Conservation (phyloP, 2,329 filamentous ascomycete genomes). For the Cercospora sp. region DNA sequence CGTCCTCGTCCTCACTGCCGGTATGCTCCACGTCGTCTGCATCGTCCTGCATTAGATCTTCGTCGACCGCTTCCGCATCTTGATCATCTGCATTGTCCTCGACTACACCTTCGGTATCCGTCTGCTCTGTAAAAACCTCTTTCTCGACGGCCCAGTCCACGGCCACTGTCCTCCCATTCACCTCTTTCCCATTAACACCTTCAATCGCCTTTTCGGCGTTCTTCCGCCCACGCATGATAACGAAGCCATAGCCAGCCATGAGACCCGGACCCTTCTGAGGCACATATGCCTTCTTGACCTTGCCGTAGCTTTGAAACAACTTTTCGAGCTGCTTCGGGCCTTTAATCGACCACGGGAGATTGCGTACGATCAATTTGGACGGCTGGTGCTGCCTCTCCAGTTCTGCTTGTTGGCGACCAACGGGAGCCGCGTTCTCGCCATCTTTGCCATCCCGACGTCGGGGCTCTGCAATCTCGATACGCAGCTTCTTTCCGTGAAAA, state of each 20-base stretch:
- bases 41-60: constrained; percentile 21
- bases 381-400: constrained; percentile 65
- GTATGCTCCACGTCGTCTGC: constrained; percentile 36
- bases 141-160: constrained; percentile 98
- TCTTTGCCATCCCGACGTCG: constrained; percentile 64
- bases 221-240: constrained; percentile 81
- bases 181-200: constrained; percentile 80
- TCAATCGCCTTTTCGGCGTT: constrained; percentile 89
- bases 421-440: constrained; percentile 39
- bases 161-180: constrained; percentile 84
- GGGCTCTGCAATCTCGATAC: constrained; percentile 83
- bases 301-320: constrained; percentile 84
- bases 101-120: constrained; percentile 33
- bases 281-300: constrained; percentile 82
- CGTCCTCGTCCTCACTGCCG: constrained; percentile 38
- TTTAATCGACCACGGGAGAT: constrained; percentile 95
- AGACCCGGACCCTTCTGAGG: constrained; percentile 69
- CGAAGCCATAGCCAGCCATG: constrained; percentile 87
- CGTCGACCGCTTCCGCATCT: constrained; percentile 39
- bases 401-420: constrained; percentile 69
- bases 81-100: constrained; percentile 36
- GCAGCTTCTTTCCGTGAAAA: constrained; percentile 78
- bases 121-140: constrained; percentile 63
- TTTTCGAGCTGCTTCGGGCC: constrained; percentile 74
- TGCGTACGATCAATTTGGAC: constrained; percentile 85